phyloP scores from a whole-genome alignment of 1,139 yeast species.

The Zhuliangozyma parablackwelliae region DNA sequence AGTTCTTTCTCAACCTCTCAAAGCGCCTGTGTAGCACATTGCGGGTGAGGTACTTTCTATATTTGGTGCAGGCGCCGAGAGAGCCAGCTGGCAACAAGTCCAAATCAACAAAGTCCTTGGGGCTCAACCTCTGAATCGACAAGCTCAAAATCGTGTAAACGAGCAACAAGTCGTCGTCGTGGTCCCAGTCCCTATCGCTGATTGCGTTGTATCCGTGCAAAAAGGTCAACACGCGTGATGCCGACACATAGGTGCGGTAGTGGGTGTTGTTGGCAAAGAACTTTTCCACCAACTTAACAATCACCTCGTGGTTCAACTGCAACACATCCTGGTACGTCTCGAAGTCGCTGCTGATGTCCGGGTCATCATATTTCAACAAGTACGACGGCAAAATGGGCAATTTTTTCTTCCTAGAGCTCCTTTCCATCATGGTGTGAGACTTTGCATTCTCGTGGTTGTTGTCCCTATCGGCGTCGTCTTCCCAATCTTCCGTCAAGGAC shows the following conservation, averaged over 20 bases:
- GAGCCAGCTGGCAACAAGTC: conserved; percentile 15
- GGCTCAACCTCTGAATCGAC: conserved; percentile 36
- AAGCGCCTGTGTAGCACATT: conserved; percentile 31
- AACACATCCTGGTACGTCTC: conserved; percentile 16
- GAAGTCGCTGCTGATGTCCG: conserved; percentile 19
- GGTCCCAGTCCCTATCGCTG: conserved; percentile 41
- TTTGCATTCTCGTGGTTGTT: conserved; percentile 6
- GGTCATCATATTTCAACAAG: conserved; percentile 21
- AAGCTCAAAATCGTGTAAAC: conserved; percentile 42
- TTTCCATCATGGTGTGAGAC: conserved; percentile 15
- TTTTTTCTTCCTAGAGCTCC: conserved; percentile 24
- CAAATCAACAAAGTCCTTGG: conserved; percentile 27
- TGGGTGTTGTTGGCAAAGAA: conserved; percentile 30
- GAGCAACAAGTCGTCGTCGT: conserved; percentile 47
- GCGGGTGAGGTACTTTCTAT: conserved; percentile 26
- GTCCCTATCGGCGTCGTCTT: conserved; percentile 7
- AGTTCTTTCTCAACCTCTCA: conserved; percentile 41
- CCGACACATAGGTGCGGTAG: conserved; percentile 31
- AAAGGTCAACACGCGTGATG: conserved; percentile 22
- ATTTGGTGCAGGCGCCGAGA: conserved; percentile 20
- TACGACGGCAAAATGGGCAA: conserved; percentile 18
- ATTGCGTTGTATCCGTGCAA: conserved; percentile 24
- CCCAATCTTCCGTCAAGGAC: conserved; percentile 7
- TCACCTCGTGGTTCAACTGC: conserved; percentile 20
- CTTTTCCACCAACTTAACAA: conserved; percentile 24